Evolutionary conservation across 257 asterid species (phyloP), one percentile per base, ranked within the genome.

Genomic region (Anisodus tanguticus): DNA sequence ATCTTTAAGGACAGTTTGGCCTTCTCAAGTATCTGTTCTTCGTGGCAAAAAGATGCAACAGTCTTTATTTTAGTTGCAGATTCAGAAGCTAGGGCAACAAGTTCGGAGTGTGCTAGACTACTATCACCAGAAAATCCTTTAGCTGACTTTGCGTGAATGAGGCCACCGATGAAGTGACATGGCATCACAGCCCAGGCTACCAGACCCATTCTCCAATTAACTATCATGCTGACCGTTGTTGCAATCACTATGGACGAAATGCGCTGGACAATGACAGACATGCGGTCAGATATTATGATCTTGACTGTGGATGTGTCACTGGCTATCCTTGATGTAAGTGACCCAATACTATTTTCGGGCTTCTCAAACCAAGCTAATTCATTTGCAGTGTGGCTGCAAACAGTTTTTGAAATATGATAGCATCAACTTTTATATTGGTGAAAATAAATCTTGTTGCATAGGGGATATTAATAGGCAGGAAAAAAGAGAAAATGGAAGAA

Each of bases 141-240:
- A 53, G 97, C 97, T n/a, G 98, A 94, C 85, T 91, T 93, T 85
- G 97, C 95, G 91, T 93, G 97, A 86, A 93, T 90, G 80, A 92
- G 89, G 58, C 97, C 97, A 64, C 98, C 98, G 9, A 92, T 91
- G 89, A 92, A 95, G 91, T 93, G 98, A 85, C 97, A 92, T 74
- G 97, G 97, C 95, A 92, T 93, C 87, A 93, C 97, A 26, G 94
- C 97, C 97, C 97, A 94, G 62, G 97, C 97, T 70, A 92, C 95
- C 81, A 92, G 88, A 59, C 97, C 94, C 97, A 92, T 93, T 88
- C 97, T 89, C 97, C 97, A 93, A 92, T 84, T 71, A 37, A 90
- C 95, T 89, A 11, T 90, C 89, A 92, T 90, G 93, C 97, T 92
- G 81, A 93, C 97, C 62, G 79, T 59, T 67, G 97, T 91, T 85